phyloP scores from a whole-genome alignment of 1,284 basidiomycete species.

The Pseudozyma flocculosa region DNA sequence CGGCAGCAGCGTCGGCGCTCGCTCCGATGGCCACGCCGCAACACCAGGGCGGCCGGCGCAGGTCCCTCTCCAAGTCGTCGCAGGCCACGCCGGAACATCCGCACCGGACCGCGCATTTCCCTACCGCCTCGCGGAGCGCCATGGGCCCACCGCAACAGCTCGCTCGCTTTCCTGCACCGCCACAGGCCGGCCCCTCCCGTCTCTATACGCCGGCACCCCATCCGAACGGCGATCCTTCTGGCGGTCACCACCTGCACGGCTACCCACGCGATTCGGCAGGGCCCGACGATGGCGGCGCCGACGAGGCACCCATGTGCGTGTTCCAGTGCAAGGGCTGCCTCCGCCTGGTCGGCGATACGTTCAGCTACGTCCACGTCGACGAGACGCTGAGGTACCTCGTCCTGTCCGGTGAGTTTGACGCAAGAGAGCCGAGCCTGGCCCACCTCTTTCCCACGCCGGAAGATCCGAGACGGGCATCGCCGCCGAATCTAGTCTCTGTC shows the following conservation, averaged over 20 bases:
- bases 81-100: neutral
- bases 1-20: too few relatives aligned
- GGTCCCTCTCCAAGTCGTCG: neutral
- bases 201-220: too few relatives aligned
- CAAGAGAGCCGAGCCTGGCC: too few relatives aligned
- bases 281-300: conserved; percentile 3
- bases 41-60: too few relatives aligned
- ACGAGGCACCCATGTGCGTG: conserved; percentile 6
- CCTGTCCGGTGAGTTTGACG: conserved; percentile 27
- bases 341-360: conserved; percentile 34
- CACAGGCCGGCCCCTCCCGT: too few relatives aligned
- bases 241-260: too few relatives aligned
- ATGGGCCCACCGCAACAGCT: neutral
- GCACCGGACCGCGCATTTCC: too few relatives aligned
- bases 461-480: too few relatives aligned
- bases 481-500: too few relatives aligned
- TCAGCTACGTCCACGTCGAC: conserved; percentile 32
- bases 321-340: conserved; percentile 39
- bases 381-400: conserved; percentile 36
- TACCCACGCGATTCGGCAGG: neutral
- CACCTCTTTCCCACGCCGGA: too few relatives aligned
- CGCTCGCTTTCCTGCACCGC: neutral
- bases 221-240: too few relatives aligned
- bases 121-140: neutral
- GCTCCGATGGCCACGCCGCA: neutral